Base-by-base conservation (phyloP, 306 rosid species). In the Cucurbita pepo region DNA sequence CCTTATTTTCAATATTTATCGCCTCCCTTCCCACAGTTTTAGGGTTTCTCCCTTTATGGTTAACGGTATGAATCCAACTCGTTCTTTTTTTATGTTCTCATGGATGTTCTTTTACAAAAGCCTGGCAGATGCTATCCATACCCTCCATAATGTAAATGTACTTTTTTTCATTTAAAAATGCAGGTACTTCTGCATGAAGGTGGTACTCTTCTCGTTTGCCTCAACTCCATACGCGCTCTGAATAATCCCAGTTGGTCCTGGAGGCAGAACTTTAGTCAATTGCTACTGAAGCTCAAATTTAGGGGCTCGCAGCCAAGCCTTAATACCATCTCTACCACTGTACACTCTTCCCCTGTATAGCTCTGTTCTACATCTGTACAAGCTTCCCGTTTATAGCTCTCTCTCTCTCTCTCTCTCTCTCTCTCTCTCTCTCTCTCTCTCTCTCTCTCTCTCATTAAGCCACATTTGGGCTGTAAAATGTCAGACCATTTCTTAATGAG, bases 101-200 rank as follows among this genome's bases (percentile, higher is more conserved):
- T 37, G 22, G 47, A 61, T 14, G 67, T 14, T 37, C 18, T 6
- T 36, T 61, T 61, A 14, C 45, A 36, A 61, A 47, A 61, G 67
- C 25, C 67, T 61, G 38, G 21, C 6, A 38, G 36, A 15, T 61
- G 25, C 7, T 37, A 16, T 56, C 5, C 47, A 12, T 13, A 21
- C 30, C 4, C 14, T 56, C 11, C 11, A 56, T 3, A 2, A 18
- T 55, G 10, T 55, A 7, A 55, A 55, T 55, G 59, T 8, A 18
- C 59, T 55, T 25, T 10, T 21, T 22, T 34, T 2, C 18, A 5
- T 60, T 10, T 2, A 56, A 80, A 77, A 56, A 50, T 81, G 83
- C 85, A 94, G 97, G 98, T 94, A 71, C 98, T 90, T 65, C 83
- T 90, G 75, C 98, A 94, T n/a, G 98, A 94, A 83, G 98, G 96